Evolutionary conservation across 306 rosid genomes (phyloP).

Genomic region (Trichosanthes truncata): DNA sequence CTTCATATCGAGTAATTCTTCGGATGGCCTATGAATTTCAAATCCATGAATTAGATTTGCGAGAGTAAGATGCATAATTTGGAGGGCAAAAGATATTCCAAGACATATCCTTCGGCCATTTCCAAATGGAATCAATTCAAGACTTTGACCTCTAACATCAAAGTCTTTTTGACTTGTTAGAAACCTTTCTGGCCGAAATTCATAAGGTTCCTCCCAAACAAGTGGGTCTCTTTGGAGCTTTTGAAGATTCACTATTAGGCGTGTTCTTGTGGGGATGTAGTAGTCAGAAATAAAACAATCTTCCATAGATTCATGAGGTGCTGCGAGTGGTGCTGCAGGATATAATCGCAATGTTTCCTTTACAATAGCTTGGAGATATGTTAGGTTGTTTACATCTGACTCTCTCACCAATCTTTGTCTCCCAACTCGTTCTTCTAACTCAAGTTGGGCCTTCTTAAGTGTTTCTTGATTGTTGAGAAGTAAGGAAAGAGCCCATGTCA

Average conservation of each 20-base stretch:
- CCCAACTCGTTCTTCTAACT: slow-evolving; percentile 38
- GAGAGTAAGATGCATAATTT: too few species aligned
- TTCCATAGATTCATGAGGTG: slow-evolving; percentile 41
- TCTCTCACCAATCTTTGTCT: slow-evolving; percentile 33
- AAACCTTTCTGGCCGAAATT: slow-evolving; percentile 42
- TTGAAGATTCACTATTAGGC: slow-evolving; percentile 42
- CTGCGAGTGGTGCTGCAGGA: slow-evolving; percentile 47
- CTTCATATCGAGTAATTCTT: too few species aligned
- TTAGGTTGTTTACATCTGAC: slow-evolving; percentile 26
- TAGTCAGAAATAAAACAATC: slow-evolving; percentile 43
- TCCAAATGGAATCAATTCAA: too few species aligned
- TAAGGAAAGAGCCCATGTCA: slow-evolving; percentile 46
- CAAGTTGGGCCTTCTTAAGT: slow-evolving; percentile 38
- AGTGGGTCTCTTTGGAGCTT: slow-evolving; percentile 55
- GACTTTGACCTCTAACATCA: too few species aligned
- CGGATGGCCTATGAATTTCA: too few species aligned
- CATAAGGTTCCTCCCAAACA: slow-evolving; percentile 35
- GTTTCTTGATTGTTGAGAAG: slow-evolving; percentile 31
- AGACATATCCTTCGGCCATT: too few species aligned
- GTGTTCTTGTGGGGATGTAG: slow-evolving; percentile 36
- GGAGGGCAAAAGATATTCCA: too few species aligned
- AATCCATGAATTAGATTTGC: too few species aligned
- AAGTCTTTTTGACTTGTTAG: background rate
- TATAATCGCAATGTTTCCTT: slow-evolving; percentile 41
- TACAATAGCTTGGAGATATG: slow-evolving; percentile 34